Conservation (phyloP, 1,284 basidiomycete species). For the Polyporus tsugae region DNA sequence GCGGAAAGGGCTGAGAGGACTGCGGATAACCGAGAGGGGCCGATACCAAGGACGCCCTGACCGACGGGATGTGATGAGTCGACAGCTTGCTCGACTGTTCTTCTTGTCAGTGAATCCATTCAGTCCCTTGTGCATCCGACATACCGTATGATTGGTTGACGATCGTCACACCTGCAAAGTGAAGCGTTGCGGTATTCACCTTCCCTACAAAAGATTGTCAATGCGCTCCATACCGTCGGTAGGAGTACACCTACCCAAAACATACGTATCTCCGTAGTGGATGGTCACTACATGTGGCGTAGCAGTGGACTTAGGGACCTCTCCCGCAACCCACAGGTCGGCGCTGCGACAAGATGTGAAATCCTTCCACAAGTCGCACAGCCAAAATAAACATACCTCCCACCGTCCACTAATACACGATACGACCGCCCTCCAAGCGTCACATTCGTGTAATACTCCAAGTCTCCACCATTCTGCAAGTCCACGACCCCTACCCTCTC, state of each 20-base stretch:
- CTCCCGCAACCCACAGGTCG: constrained; percentile 66
- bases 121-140: constrained; percentile 33
- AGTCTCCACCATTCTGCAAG: constrained; percentile 52
- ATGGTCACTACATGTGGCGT: constrained; percentile 45
- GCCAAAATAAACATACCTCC: constrained; percentile 53
- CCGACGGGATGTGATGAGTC: constrained; percentile 35
- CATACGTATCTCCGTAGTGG: constrained; percentile 57
- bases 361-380: neutral
- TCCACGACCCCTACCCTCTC: constrained; percentile 30
- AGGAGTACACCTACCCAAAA: constrained; percentile 46
- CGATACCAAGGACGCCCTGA: constrained; percentile 48
- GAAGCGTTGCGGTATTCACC: constrained; percentile 58
- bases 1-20: constrained; percentile 37
- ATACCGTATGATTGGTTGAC: constrained; percentile 67
- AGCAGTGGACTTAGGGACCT: constrained; percentile 46
- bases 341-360: constrained; percentile 44
- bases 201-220: constrained; percentile 45
- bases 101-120: neutral
- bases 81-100: constrained; percentile 35
- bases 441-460: constrained; percentile 61
- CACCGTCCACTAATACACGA: constrained; percentile 68
- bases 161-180: constrained; percentile 61
- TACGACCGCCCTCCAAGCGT: constrained; percentile 56
- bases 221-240: neutral
- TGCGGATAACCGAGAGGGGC: constrained; percentile 45